Conservation (phyloP, 306 rosid genomes). For the Prunus dulcis region DNA sequence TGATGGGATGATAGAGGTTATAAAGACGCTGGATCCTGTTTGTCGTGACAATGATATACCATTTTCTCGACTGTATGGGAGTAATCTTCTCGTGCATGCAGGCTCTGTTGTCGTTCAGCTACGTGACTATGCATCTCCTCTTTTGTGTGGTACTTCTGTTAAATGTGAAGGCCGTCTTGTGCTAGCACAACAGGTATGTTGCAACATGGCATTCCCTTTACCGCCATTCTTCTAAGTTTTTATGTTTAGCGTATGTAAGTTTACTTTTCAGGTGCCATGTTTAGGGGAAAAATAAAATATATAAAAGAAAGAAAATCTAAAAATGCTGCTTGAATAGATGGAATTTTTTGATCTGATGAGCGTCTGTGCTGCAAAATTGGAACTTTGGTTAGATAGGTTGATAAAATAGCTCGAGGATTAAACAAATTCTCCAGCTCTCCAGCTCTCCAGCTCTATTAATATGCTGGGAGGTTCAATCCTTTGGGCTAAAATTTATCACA, state of each 20-base stretch:
- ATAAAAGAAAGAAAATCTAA: neutral
- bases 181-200: slow-evolving; percentile 90
- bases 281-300: neutral
- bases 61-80: slow-evolving; percentile 84
- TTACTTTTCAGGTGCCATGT: neutral
- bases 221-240: slow-evolving; percentile 8
- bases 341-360: neutral
- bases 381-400: neutral
- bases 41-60: slow-evolving; percentile 74
- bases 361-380: neutral
- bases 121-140: slow-evolving; percentile 79
- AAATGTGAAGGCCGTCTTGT: slow-evolving; percentile 85
- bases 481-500: neutral
- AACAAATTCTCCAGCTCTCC: neutral
- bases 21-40: slow-evolving; percentile 90
- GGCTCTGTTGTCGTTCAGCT: slow-evolving; percentile 74
- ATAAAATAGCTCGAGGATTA: neutral
- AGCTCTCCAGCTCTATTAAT: neutral
- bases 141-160: slow-evolving; percentile 74
- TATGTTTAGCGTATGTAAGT: neutral
- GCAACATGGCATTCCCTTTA: slow-evolving; percentile 14
- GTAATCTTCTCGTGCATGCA: slow-evolving; percentile 63
- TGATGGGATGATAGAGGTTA: slow-evolving; percentile 80
- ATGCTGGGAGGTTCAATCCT: neutral
- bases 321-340: neutral